Evolutionary conservation across 805 yeast genomes (phyloP), one percentile per base, ranked within the genome.

Genomic region (Zygoascus biomembranicola): DNA sequence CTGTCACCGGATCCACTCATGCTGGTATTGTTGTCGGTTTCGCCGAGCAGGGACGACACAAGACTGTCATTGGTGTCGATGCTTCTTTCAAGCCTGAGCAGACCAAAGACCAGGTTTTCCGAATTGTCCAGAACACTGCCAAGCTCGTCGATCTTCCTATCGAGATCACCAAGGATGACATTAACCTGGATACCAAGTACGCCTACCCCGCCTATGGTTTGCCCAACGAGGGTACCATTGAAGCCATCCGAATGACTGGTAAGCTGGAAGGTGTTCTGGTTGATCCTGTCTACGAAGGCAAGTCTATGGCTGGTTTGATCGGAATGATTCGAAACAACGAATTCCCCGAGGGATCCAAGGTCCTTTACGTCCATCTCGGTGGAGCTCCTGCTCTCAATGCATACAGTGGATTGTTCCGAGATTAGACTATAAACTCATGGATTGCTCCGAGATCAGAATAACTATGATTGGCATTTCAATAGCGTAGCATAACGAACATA

Each of bases 91-190:
- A 26, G 11, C 49, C 49, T 46, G 49, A 46, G 41, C 16, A 46
- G 16, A 46, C 49, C n/a, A 46, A 46, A 46, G 49, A 32, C 5
- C 49, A 46, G 20, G 49, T 46, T 28, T 23, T 46, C 16, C 18
- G 49, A 46, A 46, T 46, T 46, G 49, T 32, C n/a, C 49, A 46
- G 41, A 46, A 46, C 41, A 46, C 49, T 18, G 49, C 49, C 6
- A 46, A 46, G 41, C 41, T 46, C 5, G 41, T 46, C 16, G 49
- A 46, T 8, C 16, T 46, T 18, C 41, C 41, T 11, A 23, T 28
- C 16, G 44, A 32, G 41, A 18, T 46, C 14, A 46, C 49, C 26
- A 32, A 46, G 19, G 41, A 46, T 14, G 49, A 46, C 4, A 32
- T 46, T 48, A 46, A 46, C 16, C 43, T 46, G 3, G 49, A 46